A percentile compares a stretch with the other conserved stretches of the same genome.
phyloP scores from a whole-genome alignment of 768 basidiomycete species.

The Strobilomyces echinocephalus region DNA sequence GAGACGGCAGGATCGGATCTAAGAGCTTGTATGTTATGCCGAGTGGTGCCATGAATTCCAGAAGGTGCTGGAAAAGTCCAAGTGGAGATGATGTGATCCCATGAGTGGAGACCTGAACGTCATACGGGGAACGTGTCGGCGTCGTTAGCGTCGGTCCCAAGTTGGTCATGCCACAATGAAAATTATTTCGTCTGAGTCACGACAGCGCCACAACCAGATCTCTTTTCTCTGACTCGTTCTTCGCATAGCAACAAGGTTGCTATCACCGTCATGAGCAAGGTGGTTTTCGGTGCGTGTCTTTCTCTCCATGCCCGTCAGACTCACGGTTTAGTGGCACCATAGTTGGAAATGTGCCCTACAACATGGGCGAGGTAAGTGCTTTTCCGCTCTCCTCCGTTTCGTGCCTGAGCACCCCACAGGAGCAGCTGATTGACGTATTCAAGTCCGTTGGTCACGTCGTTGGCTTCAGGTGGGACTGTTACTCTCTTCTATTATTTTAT shows the following conservation, averaged over 20 bases:
- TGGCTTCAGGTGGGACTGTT: conserved; percentile 66
- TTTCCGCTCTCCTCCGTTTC: neutral
- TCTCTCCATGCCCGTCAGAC: neutral
- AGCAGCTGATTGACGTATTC: conserved; percentile 83
- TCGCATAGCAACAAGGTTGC: neutral
- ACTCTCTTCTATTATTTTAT: neutral
- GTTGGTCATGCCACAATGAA: neutral
- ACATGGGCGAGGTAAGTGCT: conserved; percentile 65
- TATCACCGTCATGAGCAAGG: conserved; percentile 52
- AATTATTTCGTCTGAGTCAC: conserved; percentile 4
- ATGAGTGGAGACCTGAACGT: neutral
- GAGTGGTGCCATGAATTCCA: neutral
- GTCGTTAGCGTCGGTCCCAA: neutral
- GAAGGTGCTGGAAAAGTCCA: conserved; percentile 3
- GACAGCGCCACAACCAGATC: conserved; percentile 7
- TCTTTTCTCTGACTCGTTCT: neutral
- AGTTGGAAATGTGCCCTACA: conserved; percentile 91
- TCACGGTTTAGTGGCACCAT: conserved; percentile 1
- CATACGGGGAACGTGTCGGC: neutral
- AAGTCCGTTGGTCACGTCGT: conserved; percentile 84
- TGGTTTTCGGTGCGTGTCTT: conserved; percentile 58
- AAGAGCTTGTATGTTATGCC: neutral
- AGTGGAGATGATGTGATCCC: neutral
- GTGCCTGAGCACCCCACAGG: conserved; percentile 36
- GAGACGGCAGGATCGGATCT: neutral